Evolutionary conservation across 805 yeast genomes (phyloP).

Genomic region (Alloascoidea hylecoeti): DNA sequence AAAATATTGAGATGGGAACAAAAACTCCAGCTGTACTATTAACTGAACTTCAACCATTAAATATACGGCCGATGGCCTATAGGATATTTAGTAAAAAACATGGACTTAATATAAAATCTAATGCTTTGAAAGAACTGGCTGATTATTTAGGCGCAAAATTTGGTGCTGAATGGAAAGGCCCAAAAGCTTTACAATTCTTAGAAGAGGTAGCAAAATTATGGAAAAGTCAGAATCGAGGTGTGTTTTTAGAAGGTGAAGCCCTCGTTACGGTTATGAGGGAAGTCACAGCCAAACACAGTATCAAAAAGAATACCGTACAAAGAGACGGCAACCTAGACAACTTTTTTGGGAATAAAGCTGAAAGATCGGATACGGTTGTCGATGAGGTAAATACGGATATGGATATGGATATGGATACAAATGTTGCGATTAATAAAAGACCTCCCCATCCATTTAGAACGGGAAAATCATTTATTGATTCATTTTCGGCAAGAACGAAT

Average conservation of each 20-base stretch:
- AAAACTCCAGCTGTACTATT: constrained; percentile 43
- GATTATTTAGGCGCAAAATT: constrained; percentile 61
- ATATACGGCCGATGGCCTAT: constrained; percentile 84
- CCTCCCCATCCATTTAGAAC: background rate
- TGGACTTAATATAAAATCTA: constrained; percentile 79
- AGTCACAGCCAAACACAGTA: constrained; percentile 18
- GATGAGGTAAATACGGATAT: constrained; percentile 10
- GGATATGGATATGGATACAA: too few species aligned
- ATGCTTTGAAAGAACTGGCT: constrained; percentile 64
- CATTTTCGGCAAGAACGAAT: background rate
- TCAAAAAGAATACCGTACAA: constrained; percentile 2
- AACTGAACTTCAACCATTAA: constrained; percentile 62
- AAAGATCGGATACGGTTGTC: constrained; percentile 7
- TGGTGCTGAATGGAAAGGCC: constrained; percentile 79
- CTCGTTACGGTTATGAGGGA: constrained; percentile 53
- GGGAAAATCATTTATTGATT: background rate
- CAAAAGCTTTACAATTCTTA: constrained; percentile 43
- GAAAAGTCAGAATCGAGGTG: constrained; percentile 83
- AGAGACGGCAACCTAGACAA: constrained; percentile 7
- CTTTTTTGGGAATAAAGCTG: constrained; percentile 6
- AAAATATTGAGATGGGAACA: too few species aligned
- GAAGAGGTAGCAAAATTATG: constrained; percentile 73
- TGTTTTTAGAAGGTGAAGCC: constrained; percentile 71
- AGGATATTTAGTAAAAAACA: constrained; percentile 83
- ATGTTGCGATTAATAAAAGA: too few species aligned